Evolutionary conservation across 2,329 filamentous ascomycete genomes (phyloP).

Genomic region (Boeremia exigua): DNA sequence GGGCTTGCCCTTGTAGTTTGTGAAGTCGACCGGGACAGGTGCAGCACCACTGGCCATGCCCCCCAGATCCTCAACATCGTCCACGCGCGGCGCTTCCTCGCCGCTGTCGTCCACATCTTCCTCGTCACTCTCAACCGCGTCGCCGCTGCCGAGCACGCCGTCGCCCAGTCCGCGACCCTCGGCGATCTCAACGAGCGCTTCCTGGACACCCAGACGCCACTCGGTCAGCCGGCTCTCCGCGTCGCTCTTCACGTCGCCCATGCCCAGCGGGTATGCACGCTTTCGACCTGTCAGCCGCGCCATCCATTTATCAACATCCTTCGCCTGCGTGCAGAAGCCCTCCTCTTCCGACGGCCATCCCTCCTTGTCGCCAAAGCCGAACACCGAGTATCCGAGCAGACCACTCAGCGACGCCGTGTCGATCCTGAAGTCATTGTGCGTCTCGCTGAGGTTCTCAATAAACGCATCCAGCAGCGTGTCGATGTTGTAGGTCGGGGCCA

Average conservation of each 20-base stretch:
- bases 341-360: conserved; percentile 91
- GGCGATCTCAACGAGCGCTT: conserved; percentile 68
- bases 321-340: conserved; percentile 92
- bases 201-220: conserved; percentile 77
- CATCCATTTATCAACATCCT: conserved; percentile 93
- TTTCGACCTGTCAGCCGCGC: conserved; percentile 89
- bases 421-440: conserved; percentile 95
- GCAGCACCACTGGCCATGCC: conserved; percentile 60
- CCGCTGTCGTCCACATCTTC: conserved; percentile 63
- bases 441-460: conserved; percentile 85
- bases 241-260: conserved; percentile 84
- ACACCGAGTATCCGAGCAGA: conserved; percentile 87
- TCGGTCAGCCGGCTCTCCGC: conserved; percentile 70
- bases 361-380: conserved; percentile 89
- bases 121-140: conserved; percentile 82
- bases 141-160: conserved; percentile 80
- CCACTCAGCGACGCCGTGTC: conserved; percentile 82
- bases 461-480: conserved; percentile 90
- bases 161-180: conserved; percentile 63
- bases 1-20: conserved; percentile 66
- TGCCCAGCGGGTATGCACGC: conserved; percentile 85
- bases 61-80: conserved; percentile 86
- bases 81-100: conserved; percentile 56
- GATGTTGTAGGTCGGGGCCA: conserved; percentile 93
- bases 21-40: conserved; percentile 84